These are phyloP conservation scores for Oryza meridionalis DNA, from an alignment of 176 grass and related monocot genomes.

Conservation along the genomic window DNA sequence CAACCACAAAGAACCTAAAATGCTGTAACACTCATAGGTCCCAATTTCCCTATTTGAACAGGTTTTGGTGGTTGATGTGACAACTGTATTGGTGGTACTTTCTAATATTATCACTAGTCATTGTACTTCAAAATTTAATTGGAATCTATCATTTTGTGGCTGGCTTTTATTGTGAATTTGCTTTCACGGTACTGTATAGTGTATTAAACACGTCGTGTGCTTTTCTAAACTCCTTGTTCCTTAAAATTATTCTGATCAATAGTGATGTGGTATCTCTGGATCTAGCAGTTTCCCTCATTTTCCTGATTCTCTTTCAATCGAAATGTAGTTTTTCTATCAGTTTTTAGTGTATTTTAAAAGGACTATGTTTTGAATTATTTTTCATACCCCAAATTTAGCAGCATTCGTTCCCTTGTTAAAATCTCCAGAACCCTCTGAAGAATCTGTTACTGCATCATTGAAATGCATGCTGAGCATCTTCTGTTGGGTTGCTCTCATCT, in stretches of 20 bases:
- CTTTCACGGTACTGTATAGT: background rate
- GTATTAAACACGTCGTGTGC: background rate
- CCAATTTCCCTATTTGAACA: background rate
- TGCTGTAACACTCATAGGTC: background rate
- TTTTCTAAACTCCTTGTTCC: background rate
- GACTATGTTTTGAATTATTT: background rate
- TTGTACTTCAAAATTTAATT: background rate
- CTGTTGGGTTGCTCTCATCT: background rate
- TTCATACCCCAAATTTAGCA: conserved; percentile 7
- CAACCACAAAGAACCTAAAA: conserved; percentile 11
- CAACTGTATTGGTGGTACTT: background rate
- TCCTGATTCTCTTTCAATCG: conserved; percentile 3
- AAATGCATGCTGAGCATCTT: background rate
- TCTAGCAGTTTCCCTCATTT: background rate
- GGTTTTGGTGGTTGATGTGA: background rate
- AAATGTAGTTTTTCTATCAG: background rate
- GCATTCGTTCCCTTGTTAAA: background rate
- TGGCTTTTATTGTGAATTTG: background rate
- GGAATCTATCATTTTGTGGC: conserved; percentile 3
- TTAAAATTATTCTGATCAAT: background rate
- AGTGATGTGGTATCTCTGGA: conserved; percentile 3
- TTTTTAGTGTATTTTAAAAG: conserved; percentile 1
- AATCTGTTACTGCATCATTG: background rate
- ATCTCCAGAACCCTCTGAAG: background rate
- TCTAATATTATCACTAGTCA: background rate